Conservation (phyloP, 805 yeast species). For the Saccharomycopsis selenospora region DNA sequence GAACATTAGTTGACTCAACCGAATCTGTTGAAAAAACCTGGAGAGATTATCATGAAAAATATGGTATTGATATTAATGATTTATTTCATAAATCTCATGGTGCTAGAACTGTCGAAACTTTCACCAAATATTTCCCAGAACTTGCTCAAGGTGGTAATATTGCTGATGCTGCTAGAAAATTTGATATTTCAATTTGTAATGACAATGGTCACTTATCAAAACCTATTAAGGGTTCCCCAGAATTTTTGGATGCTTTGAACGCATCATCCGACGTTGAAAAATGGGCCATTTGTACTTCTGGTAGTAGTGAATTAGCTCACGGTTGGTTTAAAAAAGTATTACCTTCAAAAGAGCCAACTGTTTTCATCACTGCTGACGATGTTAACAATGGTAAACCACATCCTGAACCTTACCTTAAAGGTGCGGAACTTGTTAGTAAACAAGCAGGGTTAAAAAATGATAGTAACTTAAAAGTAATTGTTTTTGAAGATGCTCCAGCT, state of each 20-base stretch:
- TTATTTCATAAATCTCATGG: conserved; percentile 61
- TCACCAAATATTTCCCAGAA: conserved; percentile 67
- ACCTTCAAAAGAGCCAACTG: conserved; percentile 54
- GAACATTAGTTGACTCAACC: conserved; percentile 78
- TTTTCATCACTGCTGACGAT: conserved; percentile 76
- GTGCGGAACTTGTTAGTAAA: conserved; percentile 31
- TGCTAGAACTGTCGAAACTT: conserved; percentile 73
- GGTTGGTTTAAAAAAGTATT: conserved; percentile 65
- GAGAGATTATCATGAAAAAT: conserved; percentile 63
- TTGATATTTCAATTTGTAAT: conserved; percentile 65
- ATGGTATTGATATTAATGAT: conserved; percentile 40
- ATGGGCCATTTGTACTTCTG: conserved; percentile 88
- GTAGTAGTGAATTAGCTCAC: conserved; percentile 68
- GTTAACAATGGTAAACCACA: conserved; percentile 78
- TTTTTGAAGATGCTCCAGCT: conserved; percentile 86
- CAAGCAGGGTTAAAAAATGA: conserved; percentile 33
- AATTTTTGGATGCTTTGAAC: conserved; percentile 39
- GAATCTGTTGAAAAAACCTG: conserved; percentile 78
- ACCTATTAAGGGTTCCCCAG: conserved; percentile 71
- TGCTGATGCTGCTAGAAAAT: conserved; percentile 53
- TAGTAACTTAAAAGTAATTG: conserved; percentile 42
- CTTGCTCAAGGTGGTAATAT: conserved; percentile 40
- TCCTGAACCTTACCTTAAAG: conserved; percentile 73
- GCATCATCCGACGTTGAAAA: conserved; percentile 41
- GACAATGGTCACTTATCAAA: conserved; percentile 66